Base-by-base conservation (phyloP, 2,329 filamentous ascomycete species). In the Ophiognomonia clavigignenti-juglandacearum region DNA sequence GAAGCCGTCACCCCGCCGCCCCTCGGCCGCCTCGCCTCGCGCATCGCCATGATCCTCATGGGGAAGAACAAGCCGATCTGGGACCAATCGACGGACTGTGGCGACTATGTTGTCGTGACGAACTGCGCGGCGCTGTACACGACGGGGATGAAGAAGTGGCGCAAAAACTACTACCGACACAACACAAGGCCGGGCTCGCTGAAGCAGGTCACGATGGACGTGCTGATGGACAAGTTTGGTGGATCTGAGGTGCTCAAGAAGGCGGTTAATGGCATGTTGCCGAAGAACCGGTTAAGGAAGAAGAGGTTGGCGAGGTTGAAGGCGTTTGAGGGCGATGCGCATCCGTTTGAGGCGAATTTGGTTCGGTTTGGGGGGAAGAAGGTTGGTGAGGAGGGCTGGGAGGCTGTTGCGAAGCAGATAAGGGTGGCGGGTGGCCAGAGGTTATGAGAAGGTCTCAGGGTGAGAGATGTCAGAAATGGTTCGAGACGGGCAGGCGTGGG, bases 51-150 rank as follows among this genome's bases (percentile, higher is more conserved):
- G 45, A 76, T 88, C 51, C 82, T 96, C 43, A 96, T 97, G 91
- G 93, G 93, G 71, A 98, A 98, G 77, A 86, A 98, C 78, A 98
- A 98, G 73, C 93, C 93, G 19, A 96, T 93, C 67, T 98, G 83
- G 73, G 88, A 97, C 70, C 93, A 93, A 2, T 96, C 90, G 19
- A 96, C 91, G 52, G 93, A 98, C 76, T 97, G 93, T 77, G 93
- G 93, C 58, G 93, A 98, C 80, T 98, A 98, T 68, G 91, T 98
- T 11, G 92, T 98, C 1, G 91, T 93, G 43, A 88, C 88, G 31
- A 85, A 90, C 66, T 97, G 93, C 74, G 80, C 86, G 34, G 83
- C 92, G 39, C 75, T 98, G 41, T 83, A 91, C 71, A 85, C 83
- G 1, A 97, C 93, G 7, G 93, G 93, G 56, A 87, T 88, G 65